Percentiles rank a stretch among this genome's conserved stretches.
Evolutionary conservation across 164 flowering plant species (phyloP).

Genomic region (Nymphaea thermarum): DNA sequence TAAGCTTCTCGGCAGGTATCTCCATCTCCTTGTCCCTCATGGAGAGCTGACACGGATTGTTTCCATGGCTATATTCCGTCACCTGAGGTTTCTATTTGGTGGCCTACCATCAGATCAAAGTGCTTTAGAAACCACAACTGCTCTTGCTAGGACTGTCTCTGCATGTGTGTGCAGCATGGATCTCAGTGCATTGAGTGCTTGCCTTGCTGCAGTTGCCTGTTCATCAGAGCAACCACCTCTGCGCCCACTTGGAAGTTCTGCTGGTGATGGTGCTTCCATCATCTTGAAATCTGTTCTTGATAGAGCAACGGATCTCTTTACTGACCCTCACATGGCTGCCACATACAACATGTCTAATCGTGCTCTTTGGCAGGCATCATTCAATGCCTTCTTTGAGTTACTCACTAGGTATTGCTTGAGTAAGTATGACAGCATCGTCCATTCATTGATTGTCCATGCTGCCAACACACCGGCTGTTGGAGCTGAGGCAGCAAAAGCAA

Average conservation of each 20-base stretch:
- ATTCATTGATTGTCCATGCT: constrained; percentile 34
- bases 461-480: constrained; percentile 25
- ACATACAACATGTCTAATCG: constrained; percentile 39
- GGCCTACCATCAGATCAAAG: constrained; percentile 48
- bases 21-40: constrained; percentile 67
- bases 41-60: constrained; percentile 68
- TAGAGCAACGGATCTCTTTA: constrained; percentile 68
- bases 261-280: constrained; percentile 82
- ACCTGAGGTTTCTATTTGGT: constrained; percentile 83
- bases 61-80: constrained; percentile 91
- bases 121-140: constrained; percentile 40
- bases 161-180: constrained; percentile 60
- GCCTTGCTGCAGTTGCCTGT: constrained; percentile 90
- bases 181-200: constrained; percentile 72
- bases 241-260: constrained; percentile 78
- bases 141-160: constrained; percentile 47
- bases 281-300: constrained; percentile 68
- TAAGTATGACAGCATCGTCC: constrained; percentile 70
- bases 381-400: constrained; percentile 75
- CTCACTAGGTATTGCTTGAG: constrained; percentile 69
- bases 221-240: constrained; percentile 91
- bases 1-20: constrained; percentile 58
- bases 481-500: constrained; percentile 54
- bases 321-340: constrained; percentile 40
- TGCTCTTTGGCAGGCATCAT: constrained; percentile 84